Conservation (phyloP, 2,329 filamentous ascomycete species). For the Dendrostoma leiphaemia region DNA sequence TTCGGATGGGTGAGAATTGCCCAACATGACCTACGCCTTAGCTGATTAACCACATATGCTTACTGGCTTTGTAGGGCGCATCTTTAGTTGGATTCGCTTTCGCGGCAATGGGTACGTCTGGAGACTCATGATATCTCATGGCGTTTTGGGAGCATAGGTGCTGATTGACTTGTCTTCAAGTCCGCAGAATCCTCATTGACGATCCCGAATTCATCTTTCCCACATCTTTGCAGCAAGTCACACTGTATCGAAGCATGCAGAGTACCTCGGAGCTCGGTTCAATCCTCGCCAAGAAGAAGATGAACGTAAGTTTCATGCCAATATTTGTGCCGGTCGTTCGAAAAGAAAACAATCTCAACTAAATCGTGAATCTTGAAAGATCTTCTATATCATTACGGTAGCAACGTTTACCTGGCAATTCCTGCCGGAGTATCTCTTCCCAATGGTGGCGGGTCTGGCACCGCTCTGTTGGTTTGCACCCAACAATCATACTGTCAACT, state of each 20-base stretch:
- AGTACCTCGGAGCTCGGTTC: slow-evolving; percentile 10
- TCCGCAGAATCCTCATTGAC: slow-evolving; percentile 21
- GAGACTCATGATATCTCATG: not conserved
- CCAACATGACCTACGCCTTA: not conserved
- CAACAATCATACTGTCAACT: slow-evolving; percentile 22
- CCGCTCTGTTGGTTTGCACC: slow-evolving; percentile 23
- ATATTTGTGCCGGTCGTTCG: too few species aligned
- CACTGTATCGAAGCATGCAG: slow-evolving; percentile 22
- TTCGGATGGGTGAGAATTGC: slow-evolving; percentile 12
- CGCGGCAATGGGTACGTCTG: slow-evolving; percentile 19
- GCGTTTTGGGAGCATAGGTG: too few species aligned
- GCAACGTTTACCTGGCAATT: slow-evolving; percentile 21
- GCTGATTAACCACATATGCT: not conserved
- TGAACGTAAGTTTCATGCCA: slow-evolving; percentile 11
- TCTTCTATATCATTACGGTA: slow-evolving; percentile 18
- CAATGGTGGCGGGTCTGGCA: slow-evolving; percentile 21
- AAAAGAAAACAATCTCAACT: too few species aligned
- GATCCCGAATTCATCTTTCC: slow-evolving; percentile 23
- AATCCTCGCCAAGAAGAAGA: slow-evolving; percentile 2
- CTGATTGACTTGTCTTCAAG: not conserved
- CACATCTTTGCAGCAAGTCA: slow-evolving; percentile 21
- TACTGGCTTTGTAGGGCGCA: slow-evolving; percentile 15
- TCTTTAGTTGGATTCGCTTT: slow-evolving; percentile 21
- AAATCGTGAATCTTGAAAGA: not conserved
- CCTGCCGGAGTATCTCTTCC: slow-evolving; percentile 21